Percentiles rank a stretch among this genome's conserved stretches.
These are phyloP conservation scores for Tricholoma furcatifolium DNA, from an alignment of 768 basidiomycete genomes.

Conservation along the genomic window DNA sequence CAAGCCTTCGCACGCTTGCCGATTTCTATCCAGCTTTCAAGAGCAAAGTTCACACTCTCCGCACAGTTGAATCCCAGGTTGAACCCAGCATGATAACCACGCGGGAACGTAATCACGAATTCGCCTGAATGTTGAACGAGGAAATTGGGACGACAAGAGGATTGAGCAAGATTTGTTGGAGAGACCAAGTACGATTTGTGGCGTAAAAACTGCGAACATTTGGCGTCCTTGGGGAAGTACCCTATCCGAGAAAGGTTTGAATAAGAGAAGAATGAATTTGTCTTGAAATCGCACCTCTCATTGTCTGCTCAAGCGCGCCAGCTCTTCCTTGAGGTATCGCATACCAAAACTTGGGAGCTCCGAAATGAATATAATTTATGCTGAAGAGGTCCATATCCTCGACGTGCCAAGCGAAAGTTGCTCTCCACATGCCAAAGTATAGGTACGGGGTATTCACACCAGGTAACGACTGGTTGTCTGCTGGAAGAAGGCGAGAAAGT, in stretches of 20 bases:
- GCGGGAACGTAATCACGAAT: slow-evolving; percentile 92
- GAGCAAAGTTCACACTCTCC: slow-evolving; percentile 95
- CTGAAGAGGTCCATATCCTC: slow-evolving; percentile 99
- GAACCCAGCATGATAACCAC: slow-evolving; percentile 96
- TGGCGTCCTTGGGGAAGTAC: slow-evolving; percentile 86
- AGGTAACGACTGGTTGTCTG: slow-evolving; percentile 69
- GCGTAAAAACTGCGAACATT: slow-evolving; percentile 91
- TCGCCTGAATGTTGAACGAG: slow-evolving; percentile 94
- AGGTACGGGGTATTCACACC: slow-evolving; percentile 98
- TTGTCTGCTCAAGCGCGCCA: slow-evolving; percentile 78
- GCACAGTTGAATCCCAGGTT: slow-evolving; percentile 97
- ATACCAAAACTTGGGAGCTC: slow-evolving; percentile 97
- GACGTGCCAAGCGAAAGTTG: slow-evolving; percentile 98
- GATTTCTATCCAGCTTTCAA: slow-evolving; percentile 91
- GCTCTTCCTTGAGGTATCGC: slow-evolving; percentile 88
- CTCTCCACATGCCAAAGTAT: slow-evolving; percentile 99
- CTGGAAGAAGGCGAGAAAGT: slow-evolving; percentile 74
- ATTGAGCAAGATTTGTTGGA: slow-evolving; percentile 76
- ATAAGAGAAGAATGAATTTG: background rate
- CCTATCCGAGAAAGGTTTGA: slow-evolving; percentile 39
- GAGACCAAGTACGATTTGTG: slow-evolving; percentile 97
- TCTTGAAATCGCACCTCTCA: slow-evolving; percentile 61
- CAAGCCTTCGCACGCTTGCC: slow-evolving; percentile 80
- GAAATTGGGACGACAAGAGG: slow-evolving; percentile 78
- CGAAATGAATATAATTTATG: slow-evolving; percentile 99